phyloP scores from a whole-genome alignment of 306 rosid genomes.

The Myrica gale region DNA sequence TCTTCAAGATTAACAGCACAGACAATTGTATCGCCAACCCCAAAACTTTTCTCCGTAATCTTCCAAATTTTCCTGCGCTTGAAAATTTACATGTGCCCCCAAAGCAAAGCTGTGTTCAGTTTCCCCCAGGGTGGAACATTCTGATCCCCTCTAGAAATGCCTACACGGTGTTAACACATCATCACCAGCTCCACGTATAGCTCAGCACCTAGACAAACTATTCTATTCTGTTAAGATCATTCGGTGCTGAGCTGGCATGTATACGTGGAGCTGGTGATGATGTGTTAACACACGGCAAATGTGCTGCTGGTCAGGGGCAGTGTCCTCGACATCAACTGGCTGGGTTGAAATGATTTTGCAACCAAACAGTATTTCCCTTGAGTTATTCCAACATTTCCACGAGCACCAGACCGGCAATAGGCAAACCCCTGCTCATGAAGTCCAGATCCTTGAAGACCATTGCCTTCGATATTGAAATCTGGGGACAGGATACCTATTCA shows the following conservation, averaged over 20 bases:
- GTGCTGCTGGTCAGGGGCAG: constrained; percentile 36
- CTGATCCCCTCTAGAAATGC: constrained; percentile 52
- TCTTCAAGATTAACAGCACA: constrained; percentile 54
- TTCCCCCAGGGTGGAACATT: constrained; percentile 52
- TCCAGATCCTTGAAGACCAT: constrained; percentile 41
- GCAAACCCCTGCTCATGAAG: constrained; percentile 55
- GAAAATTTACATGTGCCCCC: constrained; percentile 54
- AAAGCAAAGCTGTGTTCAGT: constrained; percentile 44
- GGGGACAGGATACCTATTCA: constrained; percentile 8
- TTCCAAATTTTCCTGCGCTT: constrained; percentile 29
- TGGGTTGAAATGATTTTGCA: constrained; percentile 44
- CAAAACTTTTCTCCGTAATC: constrained; percentile 55
- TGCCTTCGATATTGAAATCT: constrained; percentile 44
- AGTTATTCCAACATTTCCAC: constrained; percentile 47
- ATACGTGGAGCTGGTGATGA: too few relatives aligned
- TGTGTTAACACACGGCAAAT: too few relatives aligned
- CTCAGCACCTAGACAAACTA: too few relatives aligned
- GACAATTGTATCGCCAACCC: constrained; percentile 49
- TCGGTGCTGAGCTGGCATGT: too few relatives aligned
- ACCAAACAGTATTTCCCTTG: constrained; percentile 57
- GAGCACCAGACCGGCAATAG: constrained; percentile 62
- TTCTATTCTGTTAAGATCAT: too few relatives aligned
- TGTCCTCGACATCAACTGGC: constrained; percentile 40
- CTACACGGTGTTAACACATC: too few relatives aligned
- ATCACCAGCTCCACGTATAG: too few relatives aligned